A percentile compares a stretch with the other conserved stretches of the same genome.
phyloP scores from a whole-genome alignment of 306 rosid species.

The Trifolium dubium region DNA sequence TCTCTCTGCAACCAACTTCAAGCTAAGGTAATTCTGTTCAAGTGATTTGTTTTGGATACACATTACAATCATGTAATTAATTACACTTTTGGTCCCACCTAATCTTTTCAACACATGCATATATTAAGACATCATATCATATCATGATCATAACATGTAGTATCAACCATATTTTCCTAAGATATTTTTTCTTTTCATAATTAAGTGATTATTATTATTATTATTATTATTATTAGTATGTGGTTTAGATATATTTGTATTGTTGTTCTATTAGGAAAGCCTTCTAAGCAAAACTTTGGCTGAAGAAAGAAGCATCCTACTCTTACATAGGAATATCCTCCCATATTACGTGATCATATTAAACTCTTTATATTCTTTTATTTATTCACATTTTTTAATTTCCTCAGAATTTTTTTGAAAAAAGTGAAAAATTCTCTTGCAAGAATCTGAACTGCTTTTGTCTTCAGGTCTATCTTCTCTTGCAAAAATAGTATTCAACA shows the following conservation, averaged over 20 bases:
- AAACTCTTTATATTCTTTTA: slow-evolving; percentile 24
- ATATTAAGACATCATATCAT: background rate
- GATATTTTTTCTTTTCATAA: background rate
- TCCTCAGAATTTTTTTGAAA: slow-evolving; percentile 7
- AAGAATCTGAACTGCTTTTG: slow-evolving; percentile 31
- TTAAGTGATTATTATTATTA: background rate
- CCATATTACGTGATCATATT: slow-evolving; percentile 5
- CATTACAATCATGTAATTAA: background rate
- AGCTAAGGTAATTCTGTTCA: background rate
- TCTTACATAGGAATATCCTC: slow-evolving; percentile 42
- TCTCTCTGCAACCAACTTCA: slow-evolving; percentile 5
- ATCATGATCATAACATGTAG: background rate
- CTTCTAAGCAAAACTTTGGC: slow-evolving; percentile 27
- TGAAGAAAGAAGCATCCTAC: slow-evolving; percentile 25
- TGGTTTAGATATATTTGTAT: slow-evolving; percentile 23
- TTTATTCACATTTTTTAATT: background rate
- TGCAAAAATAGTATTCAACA: slow-evolving; percentile 19
- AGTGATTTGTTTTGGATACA: too few relatives aligned
- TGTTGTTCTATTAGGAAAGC: background rate
- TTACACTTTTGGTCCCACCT: slow-evolving; percentile 11
- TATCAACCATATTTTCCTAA: background rate
- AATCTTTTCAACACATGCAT: background rate
- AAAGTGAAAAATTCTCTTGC: slow-evolving; percentile 18
- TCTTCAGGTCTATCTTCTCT: slow-evolving; percentile 30
- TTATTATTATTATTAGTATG: background rate